Evolutionary conservation across 345 rosid genomes (phyloP).

Genomic region (Bruguiera gymnorhiza): DNA sequence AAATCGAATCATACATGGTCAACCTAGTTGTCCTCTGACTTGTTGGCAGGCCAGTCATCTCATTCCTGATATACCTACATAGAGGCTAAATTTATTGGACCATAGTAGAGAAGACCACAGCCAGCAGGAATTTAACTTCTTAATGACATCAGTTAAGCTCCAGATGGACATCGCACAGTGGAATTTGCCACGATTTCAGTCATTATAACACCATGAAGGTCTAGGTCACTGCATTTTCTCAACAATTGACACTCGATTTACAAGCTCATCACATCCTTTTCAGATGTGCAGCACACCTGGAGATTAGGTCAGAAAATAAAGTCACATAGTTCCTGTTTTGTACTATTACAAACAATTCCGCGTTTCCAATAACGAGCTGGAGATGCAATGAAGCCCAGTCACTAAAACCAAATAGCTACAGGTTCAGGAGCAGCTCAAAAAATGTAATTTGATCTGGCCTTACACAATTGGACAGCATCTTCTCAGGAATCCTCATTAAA

Average conservation of each 20-base stretch:
- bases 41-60: neutral
- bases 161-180: no score
- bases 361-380: constrained; percentile 15
- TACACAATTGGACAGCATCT: constrained; percentile 44
- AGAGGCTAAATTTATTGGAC: neutral
- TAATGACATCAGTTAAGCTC: neutral
- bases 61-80: neutral
- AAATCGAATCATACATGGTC: neutral
- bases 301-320: no score
- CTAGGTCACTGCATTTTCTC: no score
- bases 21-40: neutral
- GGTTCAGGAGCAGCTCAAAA: constrained; percentile 55
- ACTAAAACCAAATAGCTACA: constrained; percentile 69
- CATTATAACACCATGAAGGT: no score
- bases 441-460: constrained; percentile 60
- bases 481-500: constrained; percentile 42
- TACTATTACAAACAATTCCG: no score
- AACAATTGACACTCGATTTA: no score
- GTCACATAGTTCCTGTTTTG: no score
- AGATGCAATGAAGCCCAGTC: constrained; percentile 44
- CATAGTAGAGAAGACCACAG: neutral
- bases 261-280: no score
- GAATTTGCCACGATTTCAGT: no score
- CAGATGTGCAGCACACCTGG: no score
- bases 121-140: neutral